Evolutionary conservation across 2,329 filamentous ascomycete species (phyloP), one percentile per base, ranked within the genome.

Genomic region (Phialophora verrucosa): DNA sequence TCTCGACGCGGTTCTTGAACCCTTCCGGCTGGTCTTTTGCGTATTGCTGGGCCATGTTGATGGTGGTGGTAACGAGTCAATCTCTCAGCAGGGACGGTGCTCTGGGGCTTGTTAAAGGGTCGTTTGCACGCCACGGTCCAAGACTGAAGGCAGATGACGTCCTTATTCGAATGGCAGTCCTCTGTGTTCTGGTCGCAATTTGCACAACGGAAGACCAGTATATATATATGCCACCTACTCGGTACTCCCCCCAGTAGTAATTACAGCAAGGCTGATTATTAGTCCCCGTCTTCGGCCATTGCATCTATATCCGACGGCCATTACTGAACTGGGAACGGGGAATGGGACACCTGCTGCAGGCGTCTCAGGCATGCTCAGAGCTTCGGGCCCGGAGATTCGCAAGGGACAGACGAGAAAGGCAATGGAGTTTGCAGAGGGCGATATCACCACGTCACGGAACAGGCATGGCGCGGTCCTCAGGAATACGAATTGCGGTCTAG

Each of bases 1-100:
- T 76, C 54, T 77, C 72, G 23, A 80, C 74, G 64, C 70, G 56
- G 64, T 80, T 80, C 44, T 58, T 66, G 70, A 79, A 80, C 68
- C 77, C 77, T 10, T 54, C n/a, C 1, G 77, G 73, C 74, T 80
- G 76, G 51, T 77, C 71, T 56, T 77, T 78, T 8, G 78, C 77
- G 62, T 90, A 73, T 42, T 60, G 44, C 32, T 62, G 59, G 44
- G 65, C 29, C 61, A 63, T 63, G 47, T 14, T 29, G 23, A 12
- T 17, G 31, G 42, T 23, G 38, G 8, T 38, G 12, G 29, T 23
- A 11, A 10, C 1, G 8, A 17, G 4, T 35, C 29, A 32, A 17
- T 32, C 11, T 23, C n/a, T 55, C 17, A 20, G 10, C 1, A 35
- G 32, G 32, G 10, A 35, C 32, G 2, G 11, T 32, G 31, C 31